Conservation (phyloP, 192 early-diverging fungal genomes). For the Coemansia sp. region DNA sequence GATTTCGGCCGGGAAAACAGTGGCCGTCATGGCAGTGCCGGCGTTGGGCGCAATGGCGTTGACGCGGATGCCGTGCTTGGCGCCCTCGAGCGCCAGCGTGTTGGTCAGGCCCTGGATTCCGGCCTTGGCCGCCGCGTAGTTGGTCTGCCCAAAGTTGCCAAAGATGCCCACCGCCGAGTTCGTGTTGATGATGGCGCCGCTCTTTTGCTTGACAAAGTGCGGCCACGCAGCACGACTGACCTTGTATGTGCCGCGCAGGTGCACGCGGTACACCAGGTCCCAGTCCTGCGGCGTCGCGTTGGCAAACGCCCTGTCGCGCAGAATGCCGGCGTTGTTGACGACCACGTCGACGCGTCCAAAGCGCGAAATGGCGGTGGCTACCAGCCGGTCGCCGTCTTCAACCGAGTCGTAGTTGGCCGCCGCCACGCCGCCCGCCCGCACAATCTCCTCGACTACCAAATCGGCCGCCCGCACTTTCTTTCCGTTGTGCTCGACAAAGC, state of each 20-base stretch:
- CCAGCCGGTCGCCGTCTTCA: constrained; percentile 92
- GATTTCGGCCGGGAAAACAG: constrained; percentile 93
- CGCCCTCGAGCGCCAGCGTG: constrained; percentile 91
- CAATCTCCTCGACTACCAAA: constrained; percentile 83
- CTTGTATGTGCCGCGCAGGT: constrained; percentile 93
- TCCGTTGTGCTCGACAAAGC: constrained; percentile 54
- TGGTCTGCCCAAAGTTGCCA: constrained; percentile 93
- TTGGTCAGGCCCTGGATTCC: constrained; percentile 86
- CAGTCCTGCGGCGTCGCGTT: constrained; percentile 91
- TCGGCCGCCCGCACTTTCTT: constrained; percentile 58
- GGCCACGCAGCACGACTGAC: constrained; percentile 96
- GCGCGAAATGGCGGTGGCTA: constrained; percentile 86
- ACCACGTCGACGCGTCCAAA: constrained; percentile 80
- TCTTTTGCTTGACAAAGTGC: constrained; percentile 89
- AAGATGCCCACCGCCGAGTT: constrained; percentile 91
- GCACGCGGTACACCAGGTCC: constrained; percentile 89
- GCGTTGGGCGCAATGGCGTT: constrained; percentile 98
- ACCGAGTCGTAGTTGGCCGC: constrained; percentile 93
- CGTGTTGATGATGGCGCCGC: constrained; percentile 95
- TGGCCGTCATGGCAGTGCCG: constrained; percentile 96
- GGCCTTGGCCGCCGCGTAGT: constrained; percentile 93
- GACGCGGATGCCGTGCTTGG: constrained; percentile 83
- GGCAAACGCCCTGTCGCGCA: constrained; percentile 92
- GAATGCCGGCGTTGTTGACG: constrained; percentile 97
- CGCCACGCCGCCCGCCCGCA: constrained; percentile 77